Conservation (phyloP, 129 eudicot species). For the Chrysanthemum makinoi region DNA sequence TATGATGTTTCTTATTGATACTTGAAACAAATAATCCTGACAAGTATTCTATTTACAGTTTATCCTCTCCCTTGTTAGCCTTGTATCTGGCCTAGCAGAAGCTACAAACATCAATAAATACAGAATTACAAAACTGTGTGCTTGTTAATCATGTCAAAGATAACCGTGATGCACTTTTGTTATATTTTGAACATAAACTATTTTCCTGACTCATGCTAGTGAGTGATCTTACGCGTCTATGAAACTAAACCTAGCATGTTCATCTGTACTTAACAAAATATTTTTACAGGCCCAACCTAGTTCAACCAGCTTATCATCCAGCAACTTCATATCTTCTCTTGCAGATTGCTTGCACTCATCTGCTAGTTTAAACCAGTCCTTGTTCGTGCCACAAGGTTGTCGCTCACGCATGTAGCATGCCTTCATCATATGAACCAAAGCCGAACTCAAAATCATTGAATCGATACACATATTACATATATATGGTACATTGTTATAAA, state of each 20-base stretch:
- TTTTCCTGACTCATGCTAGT: neutral
- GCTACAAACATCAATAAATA: no score
- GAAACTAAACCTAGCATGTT: slow-evolving; percentile 73
- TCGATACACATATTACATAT: neutral
- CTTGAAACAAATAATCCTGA: no score
- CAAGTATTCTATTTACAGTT: no score
- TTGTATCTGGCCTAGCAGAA: no score
- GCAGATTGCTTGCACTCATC: slow-evolving; percentile 62
- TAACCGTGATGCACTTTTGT: no score
- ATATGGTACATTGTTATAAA: neutral
- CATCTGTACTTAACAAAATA: slow-evolving; percentile 61
- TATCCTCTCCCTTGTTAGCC: no score
- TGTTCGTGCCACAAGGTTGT: slow-evolving; percentile 30
- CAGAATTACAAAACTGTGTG: no score
- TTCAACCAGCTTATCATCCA: slow-evolving; percentile 49
- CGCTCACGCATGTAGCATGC: slow-evolving; percentile 69
- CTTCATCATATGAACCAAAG: slow-evolving; percentile 29
- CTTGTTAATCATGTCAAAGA: no score
- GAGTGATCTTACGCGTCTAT: slow-evolving; percentile 35
- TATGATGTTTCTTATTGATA: neutral
- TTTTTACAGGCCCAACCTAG: slow-evolving; percentile 77
- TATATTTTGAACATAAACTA: no score
- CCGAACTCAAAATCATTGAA: neutral
- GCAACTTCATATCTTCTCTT: slow-evolving; percentile 31
- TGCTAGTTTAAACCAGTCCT: slow-evolving; percentile 50